A percentile compares a stretch with the other conserved stretches of the same genome.
phyloP scores from a whole-genome alignment of 257 asterid genomes.

The Solanum corneliomulleri region DNA sequence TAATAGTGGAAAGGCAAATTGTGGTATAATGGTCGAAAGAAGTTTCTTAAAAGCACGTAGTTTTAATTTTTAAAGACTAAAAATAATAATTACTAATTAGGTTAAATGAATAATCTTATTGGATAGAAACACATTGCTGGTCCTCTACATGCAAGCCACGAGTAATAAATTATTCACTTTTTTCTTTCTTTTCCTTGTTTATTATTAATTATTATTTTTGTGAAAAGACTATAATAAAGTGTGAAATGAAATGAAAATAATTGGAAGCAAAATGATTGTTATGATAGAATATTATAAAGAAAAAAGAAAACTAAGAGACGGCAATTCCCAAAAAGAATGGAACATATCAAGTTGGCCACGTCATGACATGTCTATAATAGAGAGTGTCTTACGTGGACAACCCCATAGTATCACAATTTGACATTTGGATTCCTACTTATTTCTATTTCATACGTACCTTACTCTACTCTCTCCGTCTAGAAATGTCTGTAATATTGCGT shows the following conservation, averaged over 20 bases:
- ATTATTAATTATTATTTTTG: background rate
- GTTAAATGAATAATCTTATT: background rate
- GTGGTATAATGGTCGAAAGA: background rate
- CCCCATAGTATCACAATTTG: background rate
- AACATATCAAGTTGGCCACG: conserved; percentile 6
- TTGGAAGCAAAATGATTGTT: conserved; percentile 18
- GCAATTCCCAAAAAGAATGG: background rate
- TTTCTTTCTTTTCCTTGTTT: background rate
- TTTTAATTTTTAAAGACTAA: background rate
- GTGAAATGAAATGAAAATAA: conserved; percentile 6
- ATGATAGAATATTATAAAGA: background rate
- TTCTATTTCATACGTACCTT: background rate
- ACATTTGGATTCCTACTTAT: conserved; percentile 33
- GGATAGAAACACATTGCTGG: background rate
- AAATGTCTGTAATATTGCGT: no score
- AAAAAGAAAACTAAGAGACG: conserved; percentile 3
- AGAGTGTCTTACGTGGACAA: conserved; percentile 7
- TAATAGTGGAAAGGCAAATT: background rate
- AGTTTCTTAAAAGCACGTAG: background rate
- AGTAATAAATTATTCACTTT: background rate
- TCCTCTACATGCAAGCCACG: background rate
- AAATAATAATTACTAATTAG: background rate
- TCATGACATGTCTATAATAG: conserved; percentile 5
- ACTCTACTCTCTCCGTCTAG: background rate
- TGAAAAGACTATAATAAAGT: conserved; percentile 2